Evolutionary conservation across 163 green algal species (phyloP).

Genomic region (Scenedesmus sp.): DNA sequence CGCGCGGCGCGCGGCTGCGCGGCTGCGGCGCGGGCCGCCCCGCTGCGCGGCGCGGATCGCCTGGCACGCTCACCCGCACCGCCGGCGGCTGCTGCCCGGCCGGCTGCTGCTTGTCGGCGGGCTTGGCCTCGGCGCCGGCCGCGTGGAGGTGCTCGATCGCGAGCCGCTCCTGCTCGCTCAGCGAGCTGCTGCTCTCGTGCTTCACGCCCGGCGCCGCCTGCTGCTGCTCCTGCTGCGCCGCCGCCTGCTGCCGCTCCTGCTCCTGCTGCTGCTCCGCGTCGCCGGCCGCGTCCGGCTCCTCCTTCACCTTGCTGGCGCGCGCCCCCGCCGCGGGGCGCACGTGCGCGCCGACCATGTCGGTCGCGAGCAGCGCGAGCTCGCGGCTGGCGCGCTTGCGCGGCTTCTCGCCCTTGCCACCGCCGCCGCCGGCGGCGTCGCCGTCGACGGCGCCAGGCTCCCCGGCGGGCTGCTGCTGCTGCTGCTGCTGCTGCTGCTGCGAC

Average conservation of each 20-base stretch:
- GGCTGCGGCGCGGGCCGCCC: not conserved
- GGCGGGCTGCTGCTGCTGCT: slow-evolving; percentile 3
- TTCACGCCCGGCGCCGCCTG: slow-evolving; percentile 7
- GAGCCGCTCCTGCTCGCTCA: slow-evolving; percentile 42
- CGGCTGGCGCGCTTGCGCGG: slow-evolving; percentile 35
- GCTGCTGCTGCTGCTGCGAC: not conserved
- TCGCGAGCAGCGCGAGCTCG: slow-evolving; percentile 31
- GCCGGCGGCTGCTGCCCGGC: slow-evolving; percentile 3
- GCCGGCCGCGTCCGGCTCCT: not conserved
- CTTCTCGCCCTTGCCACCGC: not conserved
- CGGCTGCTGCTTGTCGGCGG: slow-evolving; percentile 14
- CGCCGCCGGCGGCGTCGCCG: not conserved
- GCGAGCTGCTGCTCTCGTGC: slow-evolving; percentile 44
- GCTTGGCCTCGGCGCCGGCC: slow-evolving; percentile 14
- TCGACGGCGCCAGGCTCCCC: not conserved
- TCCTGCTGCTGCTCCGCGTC: slow-evolving; percentile 2
- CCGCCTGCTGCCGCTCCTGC: not conserved
- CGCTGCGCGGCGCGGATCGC: not conserved
- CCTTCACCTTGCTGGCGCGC: not conserved
- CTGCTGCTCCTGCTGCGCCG: not conserved
- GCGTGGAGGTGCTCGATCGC: slow-evolving; percentile 38
- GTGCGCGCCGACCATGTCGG: slow-evolving; percentile 37
- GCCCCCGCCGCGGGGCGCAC: not conserved
- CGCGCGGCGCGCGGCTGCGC: not conserved
- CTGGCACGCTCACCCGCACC: slow-evolving; percentile 15